phyloP scores from a whole-genome alignment of 768 basidiomycete genomes.

The Pleurotus ostreatus region DNA sequence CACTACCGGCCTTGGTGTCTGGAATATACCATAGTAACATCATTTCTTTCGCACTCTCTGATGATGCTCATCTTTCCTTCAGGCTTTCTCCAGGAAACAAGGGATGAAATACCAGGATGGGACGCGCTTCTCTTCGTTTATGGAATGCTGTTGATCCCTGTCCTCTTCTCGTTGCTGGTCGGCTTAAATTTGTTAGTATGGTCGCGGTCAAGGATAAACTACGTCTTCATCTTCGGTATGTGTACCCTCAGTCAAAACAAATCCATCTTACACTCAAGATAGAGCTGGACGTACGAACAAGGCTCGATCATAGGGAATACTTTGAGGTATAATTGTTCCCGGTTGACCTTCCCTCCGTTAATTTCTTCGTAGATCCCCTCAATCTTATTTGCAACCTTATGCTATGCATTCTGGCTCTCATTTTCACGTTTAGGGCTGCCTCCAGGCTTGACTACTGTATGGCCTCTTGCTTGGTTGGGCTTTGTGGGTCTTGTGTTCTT shows the following conservation, averaged over 20 bases:
- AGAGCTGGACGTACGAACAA: slow-evolving; percentile 71
- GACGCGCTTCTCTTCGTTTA: slow-evolving; percentile 76
- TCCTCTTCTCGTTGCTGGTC: slow-evolving; percentile 71
- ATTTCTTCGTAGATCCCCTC: slow-evolving; percentile 58
- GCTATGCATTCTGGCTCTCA: slow-evolving; percentile 82
- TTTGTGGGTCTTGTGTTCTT: slow-evolving; percentile 56
- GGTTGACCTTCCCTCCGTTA: slow-evolving; percentile 13
- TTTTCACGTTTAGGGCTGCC: slow-evolving; percentile 58
- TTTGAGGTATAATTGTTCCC: slow-evolving; percentile 33
- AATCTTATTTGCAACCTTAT: slow-evolving; percentile 70
- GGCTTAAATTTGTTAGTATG: slow-evolving; percentile 84
- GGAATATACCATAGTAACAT: slow-evolving; percentile 59
- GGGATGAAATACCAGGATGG: slow-evolving; percentile 61
- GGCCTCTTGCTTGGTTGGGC: slow-evolving; percentile 81
- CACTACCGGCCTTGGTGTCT: slow-evolving; percentile 59
- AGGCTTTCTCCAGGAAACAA: slow-evolving; percentile 57
- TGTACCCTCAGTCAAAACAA: slow-evolving; percentile 12
- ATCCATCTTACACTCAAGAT: slow-evolving; percentile 1
- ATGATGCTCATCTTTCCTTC: not conserved
- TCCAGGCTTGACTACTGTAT: slow-evolving; percentile 61
- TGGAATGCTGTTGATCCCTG: slow-evolving; percentile 66
- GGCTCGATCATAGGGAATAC: slow-evolving; percentile 77
- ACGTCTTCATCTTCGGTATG: slow-evolving; percentile 87
- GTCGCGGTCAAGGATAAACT: slow-evolving; percentile 77
- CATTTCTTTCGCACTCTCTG: not conserved